These are phyloP conservation scores for Punctularia strigosozonata DNA, from an alignment of 768 basidiomycete genomes.

Conservation along the genomic window DNA sequence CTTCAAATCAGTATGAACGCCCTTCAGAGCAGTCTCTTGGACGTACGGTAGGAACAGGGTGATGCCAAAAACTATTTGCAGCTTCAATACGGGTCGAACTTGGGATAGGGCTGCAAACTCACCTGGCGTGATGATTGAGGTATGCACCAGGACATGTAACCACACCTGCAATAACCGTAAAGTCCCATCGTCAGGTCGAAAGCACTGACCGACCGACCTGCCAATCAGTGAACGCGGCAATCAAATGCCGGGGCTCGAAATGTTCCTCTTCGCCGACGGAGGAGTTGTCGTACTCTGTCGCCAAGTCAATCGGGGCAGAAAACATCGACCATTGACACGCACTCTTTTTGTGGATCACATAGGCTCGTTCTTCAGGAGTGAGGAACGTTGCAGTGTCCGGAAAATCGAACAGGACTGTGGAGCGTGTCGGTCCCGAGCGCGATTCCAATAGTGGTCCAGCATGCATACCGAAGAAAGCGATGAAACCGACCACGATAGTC, in stretches of 20 bases:
- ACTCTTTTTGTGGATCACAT: conserved; percentile 46
- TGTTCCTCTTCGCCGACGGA: conserved; percentile 51
- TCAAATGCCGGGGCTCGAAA: conserved; percentile 40
- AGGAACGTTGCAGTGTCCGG: conserved; percentile 48
- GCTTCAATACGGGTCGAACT: neutral
- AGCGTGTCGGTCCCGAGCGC: neutral
- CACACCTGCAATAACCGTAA: conserved; percentile 26
- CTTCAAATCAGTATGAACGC: neutral
- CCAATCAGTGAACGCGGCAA: conserved; percentile 50
- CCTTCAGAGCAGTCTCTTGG: neutral
- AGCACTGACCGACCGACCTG: conserved; percentile 29
- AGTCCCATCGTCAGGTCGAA: too few relatives aligned
- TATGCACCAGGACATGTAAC: conserved; percentile 46
- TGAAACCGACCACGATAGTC: conserved; percentile 43
- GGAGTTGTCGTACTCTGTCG: conserved; percentile 40
- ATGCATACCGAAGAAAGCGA: conserved; percentile 37
- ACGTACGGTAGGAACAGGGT: conserved; percentile 62
- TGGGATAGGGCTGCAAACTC: conserved; percentile 16
- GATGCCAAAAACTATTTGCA: conserved; percentile 46
- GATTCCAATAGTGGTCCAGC: too few relatives aligned
- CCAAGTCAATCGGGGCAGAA: neutral
- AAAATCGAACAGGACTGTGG: conserved; percentile 48
- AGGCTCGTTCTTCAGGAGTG: conserved; percentile 47
- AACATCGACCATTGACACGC: conserved; percentile 6
- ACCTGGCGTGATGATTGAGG: conserved; percentile 50